Evolutionary conservation across 176 grass and related monocot species (phyloP).

Genomic region (Raddia guianensis): DNA sequence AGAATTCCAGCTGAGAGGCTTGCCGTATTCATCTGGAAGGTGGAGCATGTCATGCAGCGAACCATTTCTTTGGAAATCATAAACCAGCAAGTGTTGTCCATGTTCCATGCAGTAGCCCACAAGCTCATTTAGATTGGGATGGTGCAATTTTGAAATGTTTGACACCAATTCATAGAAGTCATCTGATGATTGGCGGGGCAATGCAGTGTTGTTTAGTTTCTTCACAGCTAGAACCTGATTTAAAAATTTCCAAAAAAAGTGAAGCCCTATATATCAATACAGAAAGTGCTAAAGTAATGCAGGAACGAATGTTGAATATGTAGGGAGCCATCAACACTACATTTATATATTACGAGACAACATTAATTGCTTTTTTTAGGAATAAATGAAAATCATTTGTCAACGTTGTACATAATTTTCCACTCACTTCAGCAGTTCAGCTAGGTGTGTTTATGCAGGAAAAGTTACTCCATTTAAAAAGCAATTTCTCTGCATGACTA

Average conservation of each 20-base stretch:
- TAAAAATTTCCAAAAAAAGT: not conserved
- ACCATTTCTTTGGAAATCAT: constrained; percentile 76
- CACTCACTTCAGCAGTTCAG: not conserved
- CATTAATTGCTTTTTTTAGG: constrained; percentile 3
- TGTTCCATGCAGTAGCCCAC: constrained; percentile 94
- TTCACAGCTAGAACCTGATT: constrained; percentile 82
- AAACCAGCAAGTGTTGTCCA: constrained; percentile 83
- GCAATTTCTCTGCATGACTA: not conserved
- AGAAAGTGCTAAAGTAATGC: not conserved
- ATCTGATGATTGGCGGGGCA: constrained; percentile 68
- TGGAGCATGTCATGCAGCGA: constrained; percentile 89
- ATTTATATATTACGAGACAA: constrained; percentile 8
- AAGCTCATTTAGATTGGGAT: constrained; percentile 87
- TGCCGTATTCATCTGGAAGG: constrained; percentile 70
- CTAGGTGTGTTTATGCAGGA: not conserved
- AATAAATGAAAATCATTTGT: constrained; percentile 10
- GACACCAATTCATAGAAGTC: constrained; percentile 76
- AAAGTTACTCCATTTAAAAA: constrained; percentile 9
- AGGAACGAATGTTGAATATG: not conserved
- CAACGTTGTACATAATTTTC: not conserved
- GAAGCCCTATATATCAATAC: not conserved
- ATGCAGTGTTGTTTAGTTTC: constrained; percentile 63
- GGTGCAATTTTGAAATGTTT: constrained; percentile 75
- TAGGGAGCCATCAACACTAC: not conserved
- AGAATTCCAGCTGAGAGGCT: constrained; percentile 83